Conservation (phyloP, 2,329 filamentous ascomycete genomes). For the Neopestalotiopsis sp. region DNA sequence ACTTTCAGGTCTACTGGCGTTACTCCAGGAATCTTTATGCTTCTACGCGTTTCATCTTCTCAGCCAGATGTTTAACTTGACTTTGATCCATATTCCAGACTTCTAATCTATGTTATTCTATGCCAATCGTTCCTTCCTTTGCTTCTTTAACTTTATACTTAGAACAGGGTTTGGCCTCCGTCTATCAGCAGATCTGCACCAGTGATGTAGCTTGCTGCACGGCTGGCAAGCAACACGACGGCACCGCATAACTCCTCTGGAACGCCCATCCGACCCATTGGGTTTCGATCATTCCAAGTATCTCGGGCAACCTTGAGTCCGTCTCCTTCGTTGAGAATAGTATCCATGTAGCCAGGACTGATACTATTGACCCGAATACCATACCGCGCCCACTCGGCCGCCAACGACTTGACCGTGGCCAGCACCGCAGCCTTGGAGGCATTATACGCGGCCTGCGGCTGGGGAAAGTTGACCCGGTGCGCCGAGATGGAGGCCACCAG, state of each 20-base stretch:
- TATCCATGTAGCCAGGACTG: constrained; percentile 79
- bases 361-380: constrained; percentile 76
- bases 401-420: constrained; percentile 66
- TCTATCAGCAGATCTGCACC: constrained; percentile 70
- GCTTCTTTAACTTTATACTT: neutral
- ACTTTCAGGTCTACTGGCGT: too few relatives aligned
- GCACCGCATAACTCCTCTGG: constrained; percentile 68
- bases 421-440: constrained; percentile 71
- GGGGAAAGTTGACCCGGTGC: constrained; percentile 72
- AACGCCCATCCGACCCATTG: constrained; percentile 68
- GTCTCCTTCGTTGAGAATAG: constrained; percentile 70
- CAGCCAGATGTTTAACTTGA: too few relatives aligned
- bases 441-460: constrained; percentile 76
- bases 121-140: neutral
- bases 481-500: constrained; percentile 72
- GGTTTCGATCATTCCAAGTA: constrained; percentile 59
- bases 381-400: constrained; percentile 73
- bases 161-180: constrained; percentile 50
- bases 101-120: too few relatives aligned
- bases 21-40: too few relatives aligned
- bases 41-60: too few relatives aligned
- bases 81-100: too few relatives aligned
- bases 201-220: constrained; percentile 70
- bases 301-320: constrained; percentile 57
- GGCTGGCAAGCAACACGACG: constrained; percentile 64